phyloP scores from a whole-genome alignment of 2,329 filamentous ascomycete genomes.

The Pseudogymnoascus sp. region DNA sequence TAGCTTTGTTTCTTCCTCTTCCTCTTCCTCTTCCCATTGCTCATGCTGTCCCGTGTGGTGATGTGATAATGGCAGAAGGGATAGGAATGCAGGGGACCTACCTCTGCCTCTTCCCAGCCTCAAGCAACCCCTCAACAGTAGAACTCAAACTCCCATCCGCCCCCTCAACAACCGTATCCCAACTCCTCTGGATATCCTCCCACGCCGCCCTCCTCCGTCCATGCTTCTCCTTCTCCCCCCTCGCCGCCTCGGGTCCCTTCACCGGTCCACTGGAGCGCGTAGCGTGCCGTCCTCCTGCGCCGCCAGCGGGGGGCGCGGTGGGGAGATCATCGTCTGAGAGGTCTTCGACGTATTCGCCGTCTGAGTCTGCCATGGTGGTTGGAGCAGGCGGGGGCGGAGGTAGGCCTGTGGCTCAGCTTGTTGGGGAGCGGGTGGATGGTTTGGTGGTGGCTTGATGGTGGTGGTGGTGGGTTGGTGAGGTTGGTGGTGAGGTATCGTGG shows the following conservation, averaged over 20 bases:
- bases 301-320: constrained; percentile 16
- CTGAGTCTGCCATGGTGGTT: constrained; percentile 58
- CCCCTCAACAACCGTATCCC: constrained; percentile 69
- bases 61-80: background rate
- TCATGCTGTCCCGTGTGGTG: background rate
- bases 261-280: constrained; percentile 25
- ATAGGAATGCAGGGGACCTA: constrained; percentile 25
- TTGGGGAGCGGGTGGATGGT: background rate
- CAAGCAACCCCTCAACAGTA: constrained; percentile 62
- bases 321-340: constrained; percentile 57
- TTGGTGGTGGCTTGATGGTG: background rate
- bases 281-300: constrained; percentile 16
- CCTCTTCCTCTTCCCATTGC: background rate
- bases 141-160: constrained; percentile 69
- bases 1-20: background rate
- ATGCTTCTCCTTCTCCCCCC: constrained; percentile 23
- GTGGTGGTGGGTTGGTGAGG: background rate
- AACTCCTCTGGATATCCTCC: constrained; percentile 59
- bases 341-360: constrained; percentile 60
- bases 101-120: constrained; percentile 74
- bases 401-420: background rate
- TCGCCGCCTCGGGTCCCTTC: constrained; percentile 21
- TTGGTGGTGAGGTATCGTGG: background rate
- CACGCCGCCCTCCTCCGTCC: constrained; percentile 46
- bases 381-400: background rate